A percentile compares a stretch with the other conserved stretches of the same genome.
phyloP scores from a whole-genome alignment of 2,329 filamentous ascomycete genomes.

The Ophiognomonia clavigignenti-juglandacearum region DNA sequence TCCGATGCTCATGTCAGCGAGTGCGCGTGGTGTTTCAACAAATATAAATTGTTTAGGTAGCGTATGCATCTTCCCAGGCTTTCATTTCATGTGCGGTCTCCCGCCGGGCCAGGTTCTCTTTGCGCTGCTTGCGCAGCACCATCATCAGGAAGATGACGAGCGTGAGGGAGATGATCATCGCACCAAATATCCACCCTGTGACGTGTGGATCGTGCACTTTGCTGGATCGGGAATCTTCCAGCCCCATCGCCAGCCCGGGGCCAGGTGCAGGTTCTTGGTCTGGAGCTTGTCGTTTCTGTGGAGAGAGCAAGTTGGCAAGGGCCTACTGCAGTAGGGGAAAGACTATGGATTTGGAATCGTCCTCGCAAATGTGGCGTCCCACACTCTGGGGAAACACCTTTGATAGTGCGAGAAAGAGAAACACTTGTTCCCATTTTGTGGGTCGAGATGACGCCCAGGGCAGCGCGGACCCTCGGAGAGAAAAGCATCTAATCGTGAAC shows the following conservation, averaged over 20 bases:
- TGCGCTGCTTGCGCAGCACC: not conserved
- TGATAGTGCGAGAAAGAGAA: not conserved
- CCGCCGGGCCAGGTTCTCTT: not conserved
- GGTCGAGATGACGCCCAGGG: not conserved
- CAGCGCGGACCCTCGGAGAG: not conserved
- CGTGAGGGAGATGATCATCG: conserved; percentile 3
- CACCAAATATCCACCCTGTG: conserved; percentile 11
- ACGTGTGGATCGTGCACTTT: not conserved
- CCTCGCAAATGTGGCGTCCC: not conserved
- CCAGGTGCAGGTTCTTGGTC: not conserved
- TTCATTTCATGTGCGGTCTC: conserved; percentile 4
- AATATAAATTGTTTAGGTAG: too few species aligned
- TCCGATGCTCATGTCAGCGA: not conserved
- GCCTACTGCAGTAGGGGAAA: not conserved
- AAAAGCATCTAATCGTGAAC: not conserved
- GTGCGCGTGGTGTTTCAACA: not conserved
- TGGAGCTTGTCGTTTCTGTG: conserved; percentile 6
- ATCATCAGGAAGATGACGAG: not conserved
- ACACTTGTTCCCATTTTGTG: not conserved
- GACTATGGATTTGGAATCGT: not conserved
- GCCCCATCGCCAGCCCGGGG: too few species aligned
- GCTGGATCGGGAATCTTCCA: not conserved
- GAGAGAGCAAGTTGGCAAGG: conserved; percentile 4
- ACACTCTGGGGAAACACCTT: not conserved
- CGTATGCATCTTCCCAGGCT: not conserved